Evolutionary conservation across 2,329 filamentous ascomycete species (phyloP), one percentile per base, ranked within the genome.

Genomic region (Fusarium drepaniforme): DNA sequence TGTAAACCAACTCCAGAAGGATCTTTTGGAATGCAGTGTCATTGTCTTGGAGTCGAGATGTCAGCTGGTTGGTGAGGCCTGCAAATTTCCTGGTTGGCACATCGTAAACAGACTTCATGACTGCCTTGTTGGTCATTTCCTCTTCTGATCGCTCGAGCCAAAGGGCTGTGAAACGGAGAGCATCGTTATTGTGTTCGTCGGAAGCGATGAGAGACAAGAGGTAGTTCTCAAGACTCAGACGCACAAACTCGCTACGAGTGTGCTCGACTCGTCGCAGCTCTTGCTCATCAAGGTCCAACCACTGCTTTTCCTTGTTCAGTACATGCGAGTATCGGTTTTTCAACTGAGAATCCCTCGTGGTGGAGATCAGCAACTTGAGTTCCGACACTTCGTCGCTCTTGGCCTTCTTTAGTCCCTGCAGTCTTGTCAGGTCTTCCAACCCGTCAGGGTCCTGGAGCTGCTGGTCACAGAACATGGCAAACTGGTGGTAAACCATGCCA

Each of bases 41-140:
- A 37, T 92, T 89, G 71, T 94, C 90, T 71, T 97, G 91, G 8
- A 99, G 86, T 9, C 97, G 92, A n/a, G 97, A 99, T 8, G 96
- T 96, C 37, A 99, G 89, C 82, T 99, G 97, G 79, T 98, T 99
- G 92, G 98, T 97, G 62, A 99, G 86, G 5, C 93, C 86, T 1
- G 95, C 96, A 81, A 99, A 98, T 80, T 99, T 99, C 71, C 94
- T 90, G 68, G 94, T 98, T 3, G 96, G 93, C 0, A 98, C 96
- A 62, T 90, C 87, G 5, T 86, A 84, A 18, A 99, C 86, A 79
- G 95, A 86, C 69, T 89, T 90, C 66, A 86, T 86, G 23, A 98
- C 95, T 3, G 94, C 92, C 57, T 90, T 89, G 78, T 98, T 98
- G 5, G 95, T 94, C 33, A 91, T 88, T 7, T 91, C 87, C 68